Evolutionary conservation across 2,329 filamentous ascomycete species (phyloP), one percentile per base, ranked within the genome.

Genomic region (Colletotrichum sp.): DNA sequence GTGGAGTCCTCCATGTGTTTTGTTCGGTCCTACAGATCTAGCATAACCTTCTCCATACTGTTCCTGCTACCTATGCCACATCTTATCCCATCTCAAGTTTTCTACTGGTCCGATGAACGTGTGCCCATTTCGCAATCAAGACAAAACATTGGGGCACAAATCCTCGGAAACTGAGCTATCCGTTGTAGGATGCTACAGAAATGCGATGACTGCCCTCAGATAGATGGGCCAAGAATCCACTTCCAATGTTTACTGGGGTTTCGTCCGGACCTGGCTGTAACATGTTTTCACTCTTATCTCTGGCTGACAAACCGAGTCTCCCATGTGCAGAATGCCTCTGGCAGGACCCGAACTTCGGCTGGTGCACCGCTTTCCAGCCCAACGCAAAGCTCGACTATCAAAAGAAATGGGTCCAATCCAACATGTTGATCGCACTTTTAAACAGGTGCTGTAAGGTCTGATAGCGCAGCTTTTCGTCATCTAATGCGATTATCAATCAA

Each of bases 81-180:
- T 48, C 64, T 48, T 52, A 61, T 28, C 66, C 36, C 70, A 52
- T 61, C 34, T 58, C 16, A 52, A 68, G 34, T 61, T 13, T n/a
- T 6, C 15, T 4, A 9, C 8, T 24, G 5, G 6, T 13, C 26
- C 52, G 36, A 30, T 8, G 56, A 30, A 60, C 28, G 15, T 28
- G 8, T 34, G 16, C 26, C 16, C 7, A 61, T 68, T 32, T 26
- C 16, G n/a, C 15, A 9, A 21, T 30, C 16, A 15, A 6, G 5
- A 8, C 10, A 28, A 21, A 21, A 55, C 18, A 26, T 9, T 28
- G 34, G 36, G 70, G 32, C 4, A 32, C 18, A 3, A 1, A 1
- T 7, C 5, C 13, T 32, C 64, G 26, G 64, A 36, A 61, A 52
- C 21, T 26, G 21, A 60, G 13, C 34, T 30, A 68, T 30, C 70